Percentiles rank a stretch among this genome's conserved stretches.
Evolutionary conservation across 805 yeast genomes (phyloP).

Genomic region (Maudiozyma saulgeensis): DNA sequence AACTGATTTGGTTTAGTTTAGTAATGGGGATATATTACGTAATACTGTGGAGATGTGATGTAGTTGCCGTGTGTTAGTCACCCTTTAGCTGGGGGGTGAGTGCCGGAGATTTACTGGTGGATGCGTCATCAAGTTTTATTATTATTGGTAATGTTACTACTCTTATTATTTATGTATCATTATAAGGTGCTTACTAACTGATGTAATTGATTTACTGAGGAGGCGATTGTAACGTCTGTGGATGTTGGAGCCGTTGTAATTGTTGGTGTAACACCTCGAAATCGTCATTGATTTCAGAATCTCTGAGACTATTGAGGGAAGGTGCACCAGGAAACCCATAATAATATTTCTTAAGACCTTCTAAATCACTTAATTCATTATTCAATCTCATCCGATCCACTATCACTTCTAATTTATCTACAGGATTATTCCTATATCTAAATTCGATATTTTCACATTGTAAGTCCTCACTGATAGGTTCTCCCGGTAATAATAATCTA

Average conservation of each 20-base stretch:
- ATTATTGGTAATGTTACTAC: background rate
- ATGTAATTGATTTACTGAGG: background rate
- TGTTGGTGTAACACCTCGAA: constrained; percentile 23
- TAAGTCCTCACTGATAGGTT: constrained; percentile 26
- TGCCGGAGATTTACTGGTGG: too few relatives aligned
- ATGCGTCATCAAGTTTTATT: background rate
- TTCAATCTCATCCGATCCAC: constrained; percentile 56
- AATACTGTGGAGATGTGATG: too few relatives aligned
- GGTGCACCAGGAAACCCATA: constrained; percentile 79
- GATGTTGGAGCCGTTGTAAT: background rate
- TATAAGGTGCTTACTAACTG: background rate
- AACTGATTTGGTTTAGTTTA: too few relatives aligned
- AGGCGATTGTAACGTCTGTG: background rate
- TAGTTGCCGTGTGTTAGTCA: too few relatives aligned
- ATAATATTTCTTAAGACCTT: constrained; percentile 55
- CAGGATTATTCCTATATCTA: constrained; percentile 33
- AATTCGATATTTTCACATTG: constrained; percentile 37
- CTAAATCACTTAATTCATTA: constrained; percentile 59
- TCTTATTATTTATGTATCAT: background rate
- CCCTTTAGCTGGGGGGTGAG: too few relatives aligned
- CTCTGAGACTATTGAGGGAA: constrained; percentile 49
- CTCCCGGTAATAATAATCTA: constrained; percentile 23
- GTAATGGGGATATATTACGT: too few relatives aligned
- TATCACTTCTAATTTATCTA: constrained; percentile 40
- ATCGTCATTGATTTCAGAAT: constrained; percentile 69